These are phyloP conservation scores for Chenopodium berlandieri DNA, from an alignment of 148 eudicot species.

Conservation along the genomic window DNA sequence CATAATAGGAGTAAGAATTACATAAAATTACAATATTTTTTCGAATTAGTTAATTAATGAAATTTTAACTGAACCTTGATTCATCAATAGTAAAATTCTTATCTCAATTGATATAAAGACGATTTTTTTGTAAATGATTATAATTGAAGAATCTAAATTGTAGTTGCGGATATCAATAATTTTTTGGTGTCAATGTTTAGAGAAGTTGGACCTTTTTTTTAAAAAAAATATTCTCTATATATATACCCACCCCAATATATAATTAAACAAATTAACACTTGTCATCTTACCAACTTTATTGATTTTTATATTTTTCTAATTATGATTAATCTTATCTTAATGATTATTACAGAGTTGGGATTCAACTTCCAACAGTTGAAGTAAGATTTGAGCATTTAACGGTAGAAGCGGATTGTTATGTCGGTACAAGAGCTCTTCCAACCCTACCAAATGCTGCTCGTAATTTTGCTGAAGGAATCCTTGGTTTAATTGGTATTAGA, in stretches of 20 bases:
- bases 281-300: neutral
- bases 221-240: too few species aligned
- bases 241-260: neutral
- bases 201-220: neutral
- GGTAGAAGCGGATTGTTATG: constrained; percentile 71
- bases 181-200: too few species aligned
- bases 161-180: too few species aligned
- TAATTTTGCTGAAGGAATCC: constrained; percentile 48
- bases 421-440: constrained; percentile 90
- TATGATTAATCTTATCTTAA: neutral
- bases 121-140: too few species aligned
- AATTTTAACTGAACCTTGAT: too few species aligned
- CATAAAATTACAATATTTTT: too few species aligned
- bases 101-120: too few species aligned
- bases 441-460: constrained; percentile 64
- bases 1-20: too few species aligned
- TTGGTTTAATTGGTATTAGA: constrained; percentile 53
- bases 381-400: constrained; percentile 68
- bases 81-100: too few species aligned
- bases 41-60: too few species aligned
- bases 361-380: constrained; percentile 78
- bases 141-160: too few species aligned
- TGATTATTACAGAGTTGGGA: constrained; percentile 67
- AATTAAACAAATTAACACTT: neutral
- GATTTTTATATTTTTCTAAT: neutral